Percentiles rank a stretch among this genome's conserved stretches.
Conservation (phyloP, 345 rosid genomes). For the Cardiospermum halicacabum region DNA sequence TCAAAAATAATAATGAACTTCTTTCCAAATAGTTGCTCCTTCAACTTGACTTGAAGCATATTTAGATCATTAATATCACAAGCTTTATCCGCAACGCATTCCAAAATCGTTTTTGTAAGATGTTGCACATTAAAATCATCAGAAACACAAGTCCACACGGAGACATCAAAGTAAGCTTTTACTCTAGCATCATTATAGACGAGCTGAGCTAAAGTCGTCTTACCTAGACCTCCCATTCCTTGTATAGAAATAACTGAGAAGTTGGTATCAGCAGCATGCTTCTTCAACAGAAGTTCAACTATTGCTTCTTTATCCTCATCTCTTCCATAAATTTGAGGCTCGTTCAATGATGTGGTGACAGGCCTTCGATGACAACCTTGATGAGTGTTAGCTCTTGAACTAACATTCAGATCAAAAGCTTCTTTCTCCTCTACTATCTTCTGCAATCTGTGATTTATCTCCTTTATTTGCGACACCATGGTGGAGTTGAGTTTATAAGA, state of each 20-base stretch:
- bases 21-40: constrained; percentile 4
- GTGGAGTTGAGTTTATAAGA: not conserved
- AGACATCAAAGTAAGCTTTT: constrained; percentile 6
- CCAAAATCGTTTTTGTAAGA: not conserved
- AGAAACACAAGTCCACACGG: constrained; percentile 17
- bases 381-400: not conserved
- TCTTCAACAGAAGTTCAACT: not conserved
- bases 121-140: constrained; percentile 4
- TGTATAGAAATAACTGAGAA: constrained; percentile 16
- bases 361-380: not conserved
- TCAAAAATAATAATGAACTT: constrained; percentile 20
- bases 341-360: constrained; percentile 11
- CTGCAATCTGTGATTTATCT: constrained; percentile 7
- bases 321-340: constrained; percentile 20
- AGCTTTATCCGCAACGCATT: not conserved
- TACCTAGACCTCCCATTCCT: constrained; percentile 25
- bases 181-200: constrained; percentile 14
- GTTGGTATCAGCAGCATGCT: not conserved
- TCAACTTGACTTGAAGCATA: constrained; percentile 15
- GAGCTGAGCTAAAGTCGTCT: constrained; percentile 22
- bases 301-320: constrained; percentile 14
- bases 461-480: constrained; percentile 4
- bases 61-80: not conserved
- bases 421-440: not conserved
- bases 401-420: not conserved